Percentiles rank a stretch among this genome's conserved stretches.
Evolutionary conservation across 2,329 filamentous ascomycete species (phyloP).

Genomic region (Colletotrichum viniferum): DNA sequence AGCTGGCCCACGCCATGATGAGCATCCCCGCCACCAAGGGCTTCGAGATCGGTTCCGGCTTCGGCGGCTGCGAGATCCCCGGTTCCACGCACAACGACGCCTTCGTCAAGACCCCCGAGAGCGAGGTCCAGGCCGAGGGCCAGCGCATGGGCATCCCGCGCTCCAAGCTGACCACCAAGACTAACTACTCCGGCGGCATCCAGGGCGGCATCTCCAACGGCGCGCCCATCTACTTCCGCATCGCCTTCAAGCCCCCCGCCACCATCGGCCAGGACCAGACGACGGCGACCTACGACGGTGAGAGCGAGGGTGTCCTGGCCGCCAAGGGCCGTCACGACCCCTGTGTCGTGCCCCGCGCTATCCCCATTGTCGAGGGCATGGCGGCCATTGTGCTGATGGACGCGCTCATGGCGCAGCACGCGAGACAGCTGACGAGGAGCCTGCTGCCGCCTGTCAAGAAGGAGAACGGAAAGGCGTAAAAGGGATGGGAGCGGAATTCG

Average conservation of each 20-base stretch:
- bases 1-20: conserved; percentile 91
- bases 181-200: conserved; percentile 93
- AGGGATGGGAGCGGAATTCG: not conserved
- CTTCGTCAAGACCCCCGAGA: conserved; percentile 66
- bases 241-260: conserved; percentile 93
- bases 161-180: conserved; percentile 79
- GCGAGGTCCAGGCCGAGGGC: conserved; percentile 34
- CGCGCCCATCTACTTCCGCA: conserved; percentile 90
- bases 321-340: conserved; percentile 96
- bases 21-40: conserved; percentile 94
- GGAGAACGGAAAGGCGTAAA: conserved; percentile 3
- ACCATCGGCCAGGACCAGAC: conserved; percentile 90
- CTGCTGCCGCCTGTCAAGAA: conserved; percentile 20
- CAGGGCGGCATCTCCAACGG: conserved; percentile 97
- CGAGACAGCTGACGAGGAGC: conserved; percentile 40
- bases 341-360: conserved; percentile 86
- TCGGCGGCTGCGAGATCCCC: conserved; percentile 82
- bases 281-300: conserved; percentile 80
- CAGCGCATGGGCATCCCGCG: conserved; percentile 48
- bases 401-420: conserved; percentile 82
- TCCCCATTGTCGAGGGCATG: conserved; percentile 93
- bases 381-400: conserved; percentile 87
- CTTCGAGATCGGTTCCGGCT: conserved; percentile 94
- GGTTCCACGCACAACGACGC: conserved; percentile 93
- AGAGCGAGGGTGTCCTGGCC: conserved; percentile 74